These are phyloP conservation scores for Russula ochroleuca DNA, from an alignment of 768 basidiomycete genomes.

Conservation along the genomic window DNA sequence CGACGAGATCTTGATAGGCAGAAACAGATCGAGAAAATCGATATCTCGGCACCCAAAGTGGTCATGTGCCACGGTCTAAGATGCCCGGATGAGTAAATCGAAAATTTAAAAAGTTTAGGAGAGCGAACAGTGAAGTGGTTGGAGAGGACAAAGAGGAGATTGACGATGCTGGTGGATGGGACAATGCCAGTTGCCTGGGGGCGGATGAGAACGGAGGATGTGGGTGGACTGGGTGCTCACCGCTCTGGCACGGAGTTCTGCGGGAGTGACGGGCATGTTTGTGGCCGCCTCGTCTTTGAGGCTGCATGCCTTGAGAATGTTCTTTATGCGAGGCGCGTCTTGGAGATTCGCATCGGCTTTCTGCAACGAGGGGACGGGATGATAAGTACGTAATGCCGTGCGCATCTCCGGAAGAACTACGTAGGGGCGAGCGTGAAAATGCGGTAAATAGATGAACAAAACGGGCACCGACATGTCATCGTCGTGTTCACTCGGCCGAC, in stretches of 20 bases:
- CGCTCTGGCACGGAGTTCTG: slow-evolving; percentile 50
- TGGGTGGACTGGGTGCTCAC: slow-evolving; percentile 38
- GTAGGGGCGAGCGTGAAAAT: slow-evolving; percentile 12
- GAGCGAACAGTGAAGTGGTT: slow-evolving; percentile 45
- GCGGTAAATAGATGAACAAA: background rate
- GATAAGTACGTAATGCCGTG: slow-evolving; percentile 70
- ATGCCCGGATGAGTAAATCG: slow-evolving; percentile 28
- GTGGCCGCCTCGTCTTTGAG: slow-evolving; percentile 44
- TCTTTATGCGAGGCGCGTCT: slow-evolving; percentile 76
- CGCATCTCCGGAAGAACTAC: slow-evolving; percentile 78
- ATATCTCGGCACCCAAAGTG: slow-evolving; percentile 37
- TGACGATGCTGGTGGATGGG: slow-evolving; percentile 68
- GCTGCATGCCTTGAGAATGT: slow-evolving; percentile 59
- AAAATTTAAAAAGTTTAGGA: background rate
- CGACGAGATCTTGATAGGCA: slow-evolving; percentile 40
- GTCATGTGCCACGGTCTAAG: slow-evolving; percentile 35
- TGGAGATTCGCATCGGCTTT: slow-evolving; percentile 66
- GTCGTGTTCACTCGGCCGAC: slow-evolving; percentile 80
- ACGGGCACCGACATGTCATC: slow-evolving; percentile 57
- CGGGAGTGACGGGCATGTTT: slow-evolving; percentile 48
- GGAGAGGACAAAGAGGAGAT: slow-evolving; percentile 65
- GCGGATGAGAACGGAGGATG: slow-evolving; percentile 15
- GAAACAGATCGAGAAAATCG: slow-evolving; percentile 44
- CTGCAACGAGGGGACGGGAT: slow-evolving; percentile 70
- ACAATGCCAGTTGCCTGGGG: slow-evolving; percentile 43